Evolutionary conservation across 2,329 filamentous ascomycete species (phyloP), one percentile per base, ranked within the genome.

Genomic region (Phaeosphaeria sp.): DNA sequence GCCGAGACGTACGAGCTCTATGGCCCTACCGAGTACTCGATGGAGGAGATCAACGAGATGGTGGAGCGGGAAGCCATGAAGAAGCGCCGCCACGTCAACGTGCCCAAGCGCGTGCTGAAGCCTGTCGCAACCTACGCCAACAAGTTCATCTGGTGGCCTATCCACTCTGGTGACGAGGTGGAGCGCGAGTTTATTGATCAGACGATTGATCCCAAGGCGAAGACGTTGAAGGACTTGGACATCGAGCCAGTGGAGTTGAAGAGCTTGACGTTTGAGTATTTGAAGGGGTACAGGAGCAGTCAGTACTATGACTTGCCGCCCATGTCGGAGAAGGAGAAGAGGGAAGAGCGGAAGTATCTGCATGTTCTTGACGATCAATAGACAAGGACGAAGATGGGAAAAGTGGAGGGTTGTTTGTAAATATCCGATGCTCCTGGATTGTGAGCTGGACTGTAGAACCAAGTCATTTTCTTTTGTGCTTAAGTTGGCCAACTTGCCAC

Each of bases 181-280:
- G 93, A 97, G 83, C 86, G 90, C 62, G 93, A 99, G 78, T 96
- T 94, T 79, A 87, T 96, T 70, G 91, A 99, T 79, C 95, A 99
- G 79, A 82, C 87, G 68, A 96, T 99, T 73, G 95, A 99, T 78
- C 88, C 88, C 58, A 87, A 84, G 33, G 95, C 95, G 65, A 98
- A 97, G 86, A 98, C 95, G 1, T 96, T 98, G 82, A 91, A 91
- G 79, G 93, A 98, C 74, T 85, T 99, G 47, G 91, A 87, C 60
- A 97, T 99, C 64, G 90, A 93, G 79, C 92, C 94, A 27, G 90
- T 88, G 47, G 93, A 98, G 63, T 86, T 98, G 71, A 89, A 86
- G 77, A 89, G 91, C 78, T 88, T 92, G 77, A 96, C 92, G 65
- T 98, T 94, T 80, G 90, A 96, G 79, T 99, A 99, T 81, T 80